phyloP scores from a whole-genome alignment of 768 basidiomycete species.

The Rhizopogon vinicolor region DNA sequence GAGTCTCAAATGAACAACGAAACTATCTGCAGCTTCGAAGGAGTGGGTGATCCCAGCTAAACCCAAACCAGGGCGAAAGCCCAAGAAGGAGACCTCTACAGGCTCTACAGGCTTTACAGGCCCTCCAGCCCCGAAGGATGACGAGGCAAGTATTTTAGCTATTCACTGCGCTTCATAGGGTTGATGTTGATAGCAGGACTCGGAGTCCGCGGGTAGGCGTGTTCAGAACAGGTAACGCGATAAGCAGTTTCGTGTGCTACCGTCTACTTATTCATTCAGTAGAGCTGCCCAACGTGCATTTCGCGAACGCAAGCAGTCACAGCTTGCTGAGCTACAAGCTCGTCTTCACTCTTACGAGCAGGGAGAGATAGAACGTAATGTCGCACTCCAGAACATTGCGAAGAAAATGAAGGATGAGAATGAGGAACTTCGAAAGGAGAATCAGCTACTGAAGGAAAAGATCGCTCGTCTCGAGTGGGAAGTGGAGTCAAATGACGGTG shows the following conservation, averaged over 20 bases:
- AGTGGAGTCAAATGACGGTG: slow-evolving; percentile 26
- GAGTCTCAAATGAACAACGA: not conserved
- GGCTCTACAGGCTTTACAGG: not conserved
- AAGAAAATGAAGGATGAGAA: slow-evolving; percentile 88
- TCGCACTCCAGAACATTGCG: slow-evolving; percentile 77
- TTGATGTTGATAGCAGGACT: slow-evolving; percentile 19
- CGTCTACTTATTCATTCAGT: not conserved
- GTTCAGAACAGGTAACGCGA: slow-evolving; percentile 66
- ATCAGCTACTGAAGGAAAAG: slow-evolving; percentile 51
- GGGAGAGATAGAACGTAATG: slow-evolving; percentile 85
- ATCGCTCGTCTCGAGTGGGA: slow-evolving; percentile 38
- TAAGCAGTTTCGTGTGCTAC: not conserved
- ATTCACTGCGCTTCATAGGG: not conserved
- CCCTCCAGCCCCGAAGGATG: slow-evolving; percentile 31
- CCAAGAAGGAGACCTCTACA: slow-evolving; percentile 57
- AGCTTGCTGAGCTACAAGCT: slow-evolving; percentile 83
- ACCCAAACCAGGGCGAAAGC: slow-evolving; percentile 84
- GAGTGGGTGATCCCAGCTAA: slow-evolving; percentile 87
- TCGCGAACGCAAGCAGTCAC: slow-evolving; percentile 84
- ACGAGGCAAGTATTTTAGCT: slow-evolving; percentile 40
- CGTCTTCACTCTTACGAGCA: slow-evolving; percentile 83
- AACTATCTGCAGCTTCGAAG: slow-evolving; percentile 59
- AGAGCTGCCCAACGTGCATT: slow-evolving; percentile 90
- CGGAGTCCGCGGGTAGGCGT: slow-evolving; percentile 60
- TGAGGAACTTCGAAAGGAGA: slow-evolving; percentile 66